Evolutionary conservation across 352 stramenopile species (phyloP).

Genomic region (Albugo laibachii): DNA sequence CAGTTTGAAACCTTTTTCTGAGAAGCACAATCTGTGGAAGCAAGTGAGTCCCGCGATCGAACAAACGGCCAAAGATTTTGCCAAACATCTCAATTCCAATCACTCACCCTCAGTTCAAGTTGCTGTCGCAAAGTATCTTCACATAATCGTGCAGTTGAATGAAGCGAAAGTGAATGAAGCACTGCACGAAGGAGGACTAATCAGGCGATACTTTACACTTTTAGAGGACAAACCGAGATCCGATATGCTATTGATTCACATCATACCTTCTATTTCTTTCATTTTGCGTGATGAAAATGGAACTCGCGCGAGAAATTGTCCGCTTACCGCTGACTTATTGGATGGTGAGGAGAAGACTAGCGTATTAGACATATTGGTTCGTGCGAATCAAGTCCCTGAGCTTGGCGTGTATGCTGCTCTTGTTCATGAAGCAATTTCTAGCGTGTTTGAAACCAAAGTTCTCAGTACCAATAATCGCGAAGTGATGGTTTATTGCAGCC

Average conservation of each 20-base stretch:
- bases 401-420: slow-evolving; percentile 58
- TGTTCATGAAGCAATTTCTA: slow-evolving; percentile 56
- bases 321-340: slow-evolving; percentile 56
- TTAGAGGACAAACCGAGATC: slow-evolving; percentile 45
- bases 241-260: slow-evolving; percentile 76
- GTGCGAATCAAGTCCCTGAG: slow-evolving; percentile 11
- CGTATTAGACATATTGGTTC: too few relatives aligned
- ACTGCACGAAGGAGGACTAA: slow-evolving; percentile 32
- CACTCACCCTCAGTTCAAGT: slow-evolving; percentile 62
- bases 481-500: slow-evolving; percentile 33
- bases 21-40: slow-evolving; percentile 32
- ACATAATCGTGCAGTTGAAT: slow-evolving; percentile 53
- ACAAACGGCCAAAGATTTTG: slow-evolving; percentile 22
- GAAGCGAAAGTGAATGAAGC: slow-evolving; percentile 36
- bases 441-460: slow-evolving; percentile 34
- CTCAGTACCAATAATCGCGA: slow-evolving; percentile 50
- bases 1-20: slow-evolving; percentile 39
- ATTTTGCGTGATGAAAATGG: slow-evolving; percentile 52
- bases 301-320: slow-evolving; percentile 37
- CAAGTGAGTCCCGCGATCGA: slow-evolving; percentile 25
- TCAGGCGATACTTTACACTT: slow-evolving; percentile 45
- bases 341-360: slow-evolving; percentile 14
- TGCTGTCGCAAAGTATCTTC: slow-evolving; percentile 59
- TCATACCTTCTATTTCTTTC: slow-evolving; percentile 59
- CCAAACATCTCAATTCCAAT: slow-evolving; percentile 34